These are phyloP conservation scores for Cutaneotrichosporon cavernicola DNA, from an alignment of 1,284 basidiomycete species.

Conservation along the genomic window DNA sequence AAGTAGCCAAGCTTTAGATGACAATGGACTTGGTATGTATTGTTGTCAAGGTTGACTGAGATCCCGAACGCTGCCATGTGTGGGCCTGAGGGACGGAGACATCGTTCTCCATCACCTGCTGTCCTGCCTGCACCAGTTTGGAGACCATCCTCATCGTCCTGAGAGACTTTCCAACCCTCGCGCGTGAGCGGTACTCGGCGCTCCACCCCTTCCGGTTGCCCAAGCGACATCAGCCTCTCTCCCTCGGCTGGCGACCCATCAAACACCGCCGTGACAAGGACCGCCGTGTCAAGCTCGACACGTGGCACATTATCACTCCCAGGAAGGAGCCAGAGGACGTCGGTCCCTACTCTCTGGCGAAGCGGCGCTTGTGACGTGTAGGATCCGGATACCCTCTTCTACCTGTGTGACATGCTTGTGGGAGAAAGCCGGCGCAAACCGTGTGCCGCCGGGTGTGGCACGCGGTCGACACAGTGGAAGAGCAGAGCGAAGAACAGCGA, in stretches of 20 bases:
- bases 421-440: conserved; percentile 16
- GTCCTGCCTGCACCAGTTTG: no score
- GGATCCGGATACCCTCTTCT: conserved; percentile 11
- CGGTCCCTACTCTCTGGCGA: conserved; percentile 8
- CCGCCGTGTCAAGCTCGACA: neutral
- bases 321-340: neutral
- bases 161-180: no score
- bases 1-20: neutral
- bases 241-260: neutral
- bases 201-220: neutral
- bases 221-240: neutral
- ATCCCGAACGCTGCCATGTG: no score
- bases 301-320: neutral
- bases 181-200: no score
- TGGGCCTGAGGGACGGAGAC: no score
- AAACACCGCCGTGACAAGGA: neutral
- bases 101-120: no score
- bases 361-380: conserved; percentile 15
- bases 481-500: conserved; percentile 17
- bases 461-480: conserved; percentile 25
- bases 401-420: conserved; percentile 13
- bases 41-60: neutral
- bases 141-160: no score
- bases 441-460: conserved; percentile 24
- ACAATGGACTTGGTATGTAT: neutral